These are phyloP conservation scores for Mycosphaerelloides madeirae DNA, from an alignment of 2,329 filamentous ascomycete genomes.

Conservation along the genomic window DNA sequence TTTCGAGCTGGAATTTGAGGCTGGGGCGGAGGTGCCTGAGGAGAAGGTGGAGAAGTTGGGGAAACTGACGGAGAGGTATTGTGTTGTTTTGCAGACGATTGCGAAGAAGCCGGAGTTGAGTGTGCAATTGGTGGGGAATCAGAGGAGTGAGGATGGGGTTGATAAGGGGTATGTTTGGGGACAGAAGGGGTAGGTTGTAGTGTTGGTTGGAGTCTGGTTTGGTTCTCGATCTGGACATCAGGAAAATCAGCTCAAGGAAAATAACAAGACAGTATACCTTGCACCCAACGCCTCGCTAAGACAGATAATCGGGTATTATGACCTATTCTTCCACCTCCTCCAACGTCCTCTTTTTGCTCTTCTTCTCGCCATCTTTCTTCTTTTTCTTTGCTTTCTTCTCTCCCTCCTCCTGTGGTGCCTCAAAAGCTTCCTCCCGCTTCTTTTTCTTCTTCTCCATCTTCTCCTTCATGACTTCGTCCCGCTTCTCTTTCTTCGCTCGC, in stretches of 20 bases:
- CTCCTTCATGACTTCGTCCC: conserved; percentile 76
- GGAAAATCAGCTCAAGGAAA: too few relatives aligned
- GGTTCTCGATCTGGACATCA: too few relatives aligned
- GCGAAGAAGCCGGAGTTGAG: conserved; percentile 35
- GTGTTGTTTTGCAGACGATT: conserved; percentile 42
- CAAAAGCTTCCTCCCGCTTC: conserved; percentile 78
- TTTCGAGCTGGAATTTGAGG: conserved; percentile 40
- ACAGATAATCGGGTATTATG: neutral
- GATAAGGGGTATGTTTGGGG: conserved; percentile 26
- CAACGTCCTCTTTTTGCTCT: conserved; percentile 36
- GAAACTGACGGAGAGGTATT: conserved; percentile 48
- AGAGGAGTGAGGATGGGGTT: conserved; percentile 26
- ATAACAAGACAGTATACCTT: too few relatives aligned
- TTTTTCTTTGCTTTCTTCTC: conserved; percentile 44
- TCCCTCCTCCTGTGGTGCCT: conserved; percentile 73
- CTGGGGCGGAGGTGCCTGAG: conserved; percentile 36
- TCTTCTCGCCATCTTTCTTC: conserved; percentile 46
- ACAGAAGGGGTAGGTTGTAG: conserved; percentile 25
- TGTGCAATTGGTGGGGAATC: conserved; percentile 29
- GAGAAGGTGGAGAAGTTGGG: conserved; percentile 44
- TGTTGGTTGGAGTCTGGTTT: neutral
- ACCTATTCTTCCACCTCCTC: conserved; percentile 12
- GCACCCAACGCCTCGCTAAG: conserved; percentile 10
- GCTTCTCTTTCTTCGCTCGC: conserved; percentile 69
- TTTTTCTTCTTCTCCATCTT: conserved; percentile 86